Evolutionary conservation across 2,329 filamentous ascomycete genomes (phyloP), one percentile per base, ranked within the genome.

Genomic region (Thyridium curvatum): DNA sequence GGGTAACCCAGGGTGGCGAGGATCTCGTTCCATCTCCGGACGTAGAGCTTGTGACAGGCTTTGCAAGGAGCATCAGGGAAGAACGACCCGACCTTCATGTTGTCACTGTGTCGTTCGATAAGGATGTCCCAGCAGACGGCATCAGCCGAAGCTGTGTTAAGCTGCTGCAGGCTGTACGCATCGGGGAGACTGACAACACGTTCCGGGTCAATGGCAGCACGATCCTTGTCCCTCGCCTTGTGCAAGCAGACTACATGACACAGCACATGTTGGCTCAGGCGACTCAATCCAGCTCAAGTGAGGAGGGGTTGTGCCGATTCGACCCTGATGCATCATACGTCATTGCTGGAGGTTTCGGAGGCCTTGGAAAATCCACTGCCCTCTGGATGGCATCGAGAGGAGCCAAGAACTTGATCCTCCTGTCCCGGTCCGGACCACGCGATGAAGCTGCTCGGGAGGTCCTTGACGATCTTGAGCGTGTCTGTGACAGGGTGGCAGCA

Each of bases 291-390:
- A 10, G 4, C 7, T 26, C 29, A 2, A 15, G 17, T 8, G 21
- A 29, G 8, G n/a, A 16, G 26, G 14, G 8, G 10, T 21, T 37
- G 6, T 26, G 21, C 21, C 21, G 37, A 3, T 44, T 53, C 14
- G 31, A 45, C 15, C 18, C 46, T 1, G 36, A 46, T 5, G 49
- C 46, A 3, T 48, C 51, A 3, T 55, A 54, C 31, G 29, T 58
- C 3, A 45, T 58, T 18, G 44, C 49, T 2, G 55, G 55, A 6
- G 54, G 55, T 0, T 42, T 52, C 8, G 53, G 54, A 1, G 55
- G 54, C 2, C 43, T 56, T 1, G 55, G 54, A 10, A 37, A 48
- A 13, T 40, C 39, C n/a, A 39, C 52, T n/a, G 34, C 46, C 2
- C 38, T 37, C n/a, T 52, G 48, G 49, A 45, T 53, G 48, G 49